Base-by-base conservation (phyloP, 2,329 filamentous ascomycete genomes). In the Trichophyton rubrum region DNA sequence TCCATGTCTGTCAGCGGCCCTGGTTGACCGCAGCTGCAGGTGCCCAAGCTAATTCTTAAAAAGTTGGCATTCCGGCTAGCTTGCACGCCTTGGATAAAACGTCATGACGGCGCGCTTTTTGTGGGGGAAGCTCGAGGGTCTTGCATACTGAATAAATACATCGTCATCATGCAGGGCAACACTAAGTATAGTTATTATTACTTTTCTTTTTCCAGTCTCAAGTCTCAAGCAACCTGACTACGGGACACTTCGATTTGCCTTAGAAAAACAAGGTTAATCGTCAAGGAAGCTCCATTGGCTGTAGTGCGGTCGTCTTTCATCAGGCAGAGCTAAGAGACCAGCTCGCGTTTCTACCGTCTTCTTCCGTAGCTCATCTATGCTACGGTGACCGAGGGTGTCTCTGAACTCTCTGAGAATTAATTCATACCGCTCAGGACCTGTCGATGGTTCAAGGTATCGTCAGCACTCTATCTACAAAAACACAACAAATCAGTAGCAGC, bases 211-310 rank as follows among this genome's bases (percentile, higher is more conserved):
- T 43, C 6, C 27, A 30, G 27, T 30, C 40, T 43, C n/a, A n/a
- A 7, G 27, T 43, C n/a, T 1, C 4, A 43, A 51, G 11, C 20
- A 47, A 22, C 24, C 43, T 3, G 43, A 47, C n/a, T 20, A 9
- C 0, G 43, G 24, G 1, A 24, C 3, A 27, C 24, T 27, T 27
- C 1, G 24, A 27, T 9, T 47, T 13, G 20, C 45, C 45, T 5
- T 20, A 15, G 13, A 24, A 51, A 22, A 5, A 15, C 45, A 9
- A 13, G 9, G 22, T 27, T 51, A 38, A 47, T 61, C 51, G 24
- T 62, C 53, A 56, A 62, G 57, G 20, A 43, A 62, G 24, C 41
- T n/a, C 58, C 57, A 62, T 24, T 51, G 33, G 22, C 27, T 53
- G 11, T 49, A n/a, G 17, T 57, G 43, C 7, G 59, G 49, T 20